Percentiles rank a stretch among this genome's conserved stretches.
Evolutionary conservation across 768 basidiomycete genomes (phyloP).

Genomic region (Calocybe cyanea): DNA sequence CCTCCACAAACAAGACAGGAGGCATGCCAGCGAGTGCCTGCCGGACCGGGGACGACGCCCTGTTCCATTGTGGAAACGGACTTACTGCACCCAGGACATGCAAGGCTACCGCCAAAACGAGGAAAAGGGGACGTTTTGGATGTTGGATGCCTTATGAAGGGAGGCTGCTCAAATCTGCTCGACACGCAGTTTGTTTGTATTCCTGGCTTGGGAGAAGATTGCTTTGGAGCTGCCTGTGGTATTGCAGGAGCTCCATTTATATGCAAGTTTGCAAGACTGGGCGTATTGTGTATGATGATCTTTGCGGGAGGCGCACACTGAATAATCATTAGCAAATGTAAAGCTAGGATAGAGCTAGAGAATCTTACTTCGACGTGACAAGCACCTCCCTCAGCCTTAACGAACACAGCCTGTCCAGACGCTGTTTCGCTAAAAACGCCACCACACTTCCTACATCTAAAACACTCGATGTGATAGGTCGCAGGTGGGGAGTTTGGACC

Average conservation of each 20-base stretch:
- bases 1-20: slow-evolving; percentile 80
- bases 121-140: slow-evolving; percentile 30
- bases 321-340: neutral
- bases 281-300: slow-evolving; percentile 33
- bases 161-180: slow-evolving; percentile 37
- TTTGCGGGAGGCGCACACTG: slow-evolving; percentile 46
- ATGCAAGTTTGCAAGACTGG: slow-evolving; percentile 20
- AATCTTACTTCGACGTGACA: slow-evolving; percentile 59
- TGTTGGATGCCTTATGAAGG: slow-evolving; percentile 32
- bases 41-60: slow-evolving; percentile 83
- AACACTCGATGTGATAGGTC: slow-evolving; percentile 73
- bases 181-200: slow-evolving; percentile 23
- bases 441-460: slow-evolving; percentile 66
- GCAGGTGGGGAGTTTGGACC: slow-evolving; percentile 44
- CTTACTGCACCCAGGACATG: slow-evolving; percentile 73
- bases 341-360: neutral
- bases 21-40: slow-evolving; percentile 77
- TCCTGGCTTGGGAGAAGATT: slow-evolving; percentile 8
- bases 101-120: slow-evolving; percentile 56
- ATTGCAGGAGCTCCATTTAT: slow-evolving; percentile 10
- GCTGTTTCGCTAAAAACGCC: slow-evolving; percentile 57
- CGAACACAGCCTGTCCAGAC: slow-evolving; percentile 68
- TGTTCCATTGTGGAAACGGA: slow-evolving; percentile 79
- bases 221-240: slow-evolving; percentile 7
- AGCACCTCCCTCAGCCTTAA: slow-evolving; percentile 58